Conservation (phyloP, 192 early-diverging fungal species). For the Coemansia sp. region DNA sequence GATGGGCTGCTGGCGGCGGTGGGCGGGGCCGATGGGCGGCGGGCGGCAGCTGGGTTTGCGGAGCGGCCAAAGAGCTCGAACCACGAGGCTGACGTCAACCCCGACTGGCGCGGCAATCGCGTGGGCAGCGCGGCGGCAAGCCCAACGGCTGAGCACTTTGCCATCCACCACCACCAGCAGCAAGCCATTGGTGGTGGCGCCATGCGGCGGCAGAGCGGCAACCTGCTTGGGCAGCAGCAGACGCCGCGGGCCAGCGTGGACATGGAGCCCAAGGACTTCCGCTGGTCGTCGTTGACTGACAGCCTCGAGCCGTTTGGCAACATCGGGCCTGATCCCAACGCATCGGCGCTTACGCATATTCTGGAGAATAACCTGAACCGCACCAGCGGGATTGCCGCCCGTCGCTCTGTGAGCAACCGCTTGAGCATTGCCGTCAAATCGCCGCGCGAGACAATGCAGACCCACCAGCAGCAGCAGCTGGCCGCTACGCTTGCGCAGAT, state of each 20-base stretch:
- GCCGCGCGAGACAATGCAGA: conserved; percentile 49
- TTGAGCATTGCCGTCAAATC: conserved; percentile 50
- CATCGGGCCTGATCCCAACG: conserved; percentile 31
- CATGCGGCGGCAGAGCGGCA: conserved; percentile 32
- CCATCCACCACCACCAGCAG: conserved; percentile 15
- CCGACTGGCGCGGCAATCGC: conserved; percentile 40
- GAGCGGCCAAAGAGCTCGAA: conserved; percentile 41
- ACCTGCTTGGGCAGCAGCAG: conserved; percentile 38
- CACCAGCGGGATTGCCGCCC: conserved; percentile 44
- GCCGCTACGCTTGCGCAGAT: conserved; percentile 37
- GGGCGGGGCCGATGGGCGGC: conserved; percentile 9
- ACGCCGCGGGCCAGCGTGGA: conserved; percentile 48
- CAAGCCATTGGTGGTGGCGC: conserved; percentile 18
- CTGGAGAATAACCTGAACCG: conserved; percentile 43
- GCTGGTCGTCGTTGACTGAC: conserved; percentile 51
- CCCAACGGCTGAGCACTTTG: conserved; percentile 26
- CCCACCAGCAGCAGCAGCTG: conserved; percentile 41
- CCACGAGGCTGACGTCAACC: conserved; percentile 42
- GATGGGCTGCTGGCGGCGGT: conserved; percentile 20
- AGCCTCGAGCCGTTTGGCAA: conserved; percentile 43
- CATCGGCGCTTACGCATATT: conserved; percentile 33
- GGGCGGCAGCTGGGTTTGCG: background rate
- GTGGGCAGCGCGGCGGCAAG: conserved; percentile 18
- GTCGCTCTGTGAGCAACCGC: conserved; percentile 44
- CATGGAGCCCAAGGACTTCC: conserved; percentile 53